A percentile compares a stretch with the other conserved stretches of the same genome.
Evolutionary conservation across 495 filamentous ascomycete species (phyloP).

Genomic region (Penicillium soppii): DNA sequence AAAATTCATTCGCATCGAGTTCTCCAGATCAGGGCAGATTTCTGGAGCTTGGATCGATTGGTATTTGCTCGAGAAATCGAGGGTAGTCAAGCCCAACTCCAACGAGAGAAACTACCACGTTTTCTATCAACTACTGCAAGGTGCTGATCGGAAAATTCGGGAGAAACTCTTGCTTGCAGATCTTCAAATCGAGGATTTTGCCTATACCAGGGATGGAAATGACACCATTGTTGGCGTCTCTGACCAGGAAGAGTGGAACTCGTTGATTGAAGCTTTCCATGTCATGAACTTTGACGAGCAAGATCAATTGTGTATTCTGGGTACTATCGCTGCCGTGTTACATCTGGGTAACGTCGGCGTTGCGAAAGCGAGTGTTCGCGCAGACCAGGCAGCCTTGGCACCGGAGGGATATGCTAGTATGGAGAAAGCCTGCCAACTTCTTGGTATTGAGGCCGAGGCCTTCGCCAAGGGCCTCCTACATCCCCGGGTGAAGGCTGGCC

Average conservation of each 20-base stretch:
- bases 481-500: constrained; percentile 89
- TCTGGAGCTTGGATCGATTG: constrained; percentile 97
- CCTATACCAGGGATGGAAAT: constrained; percentile 88
- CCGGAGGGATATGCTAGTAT: constrained; percentile 69
- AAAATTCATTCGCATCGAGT: constrained; percentile 98
- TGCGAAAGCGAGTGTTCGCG: constrained; percentile 81
- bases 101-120: constrained; percentile 96
- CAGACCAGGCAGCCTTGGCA: constrained; percentile 83
- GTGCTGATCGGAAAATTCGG: constrained; percentile 70
- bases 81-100: constrained; percentile 82
- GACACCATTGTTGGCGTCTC: constrained; percentile 88
- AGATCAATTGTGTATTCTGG: constrained; percentile 79
- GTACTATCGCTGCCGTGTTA: constrained; percentile 85
- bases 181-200: constrained; percentile 78
- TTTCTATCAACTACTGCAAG: constrained; percentile 92
- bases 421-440: constrained; percentile 73
- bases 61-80: constrained; percentile 96
- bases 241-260: constrained; percentile 86
- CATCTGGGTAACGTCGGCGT: constrained; percentile 92
- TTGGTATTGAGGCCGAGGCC: constrained; percentile 79
- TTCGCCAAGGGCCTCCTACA: constrained; percentile 89
- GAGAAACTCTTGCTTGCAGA: constrained; percentile 72
- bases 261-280: constrained; percentile 86
- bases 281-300: constrained; percentile 91
- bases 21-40: constrained; percentile 86